Percentiles rank a stretch among this genome's conserved stretches.
Conservation (phyloP, 2,329 filamentous ascomycete species). For the Tolypocladium tundrense region DNA sequence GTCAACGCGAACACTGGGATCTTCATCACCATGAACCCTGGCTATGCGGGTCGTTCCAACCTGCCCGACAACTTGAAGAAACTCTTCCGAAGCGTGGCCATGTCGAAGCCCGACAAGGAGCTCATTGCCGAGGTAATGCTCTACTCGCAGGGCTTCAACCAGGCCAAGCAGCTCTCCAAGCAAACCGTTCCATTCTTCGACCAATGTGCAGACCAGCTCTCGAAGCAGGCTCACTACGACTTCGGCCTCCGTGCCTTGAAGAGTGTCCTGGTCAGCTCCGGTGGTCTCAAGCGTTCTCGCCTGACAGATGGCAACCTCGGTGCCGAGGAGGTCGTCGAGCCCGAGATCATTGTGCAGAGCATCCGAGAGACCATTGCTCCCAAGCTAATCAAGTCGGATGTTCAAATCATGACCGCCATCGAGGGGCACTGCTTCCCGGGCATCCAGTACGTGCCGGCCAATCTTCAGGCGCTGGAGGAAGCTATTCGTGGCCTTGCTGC, state of each 20-base stretch:
- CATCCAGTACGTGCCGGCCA: constrained; percentile 84
- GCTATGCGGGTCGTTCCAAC: constrained; percentile 96
- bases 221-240: constrained; percentile 97
- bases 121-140: constrained; percentile 99
- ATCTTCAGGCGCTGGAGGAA: constrained; percentile 66
- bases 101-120: constrained; percentile 99
- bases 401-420: constrained; percentile 75
- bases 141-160: constrained; percentile 97
- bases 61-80: constrained; percentile 99
- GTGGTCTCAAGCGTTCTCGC: constrained; percentile 82
- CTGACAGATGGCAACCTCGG: constrained; percentile 49
- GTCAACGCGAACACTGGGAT: constrained; percentile 94
- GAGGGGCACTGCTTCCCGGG: constrained; percentile 84
- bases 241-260: constrained; percentile 96
- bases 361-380: constrained; percentile 96
- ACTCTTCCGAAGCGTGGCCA: constrained; percentile 95
- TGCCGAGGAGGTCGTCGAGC: constrained; percentile 69
- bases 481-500: constrained; percentile 75
- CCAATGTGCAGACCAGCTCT: constrained; percentile 67
- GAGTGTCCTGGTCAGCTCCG: constrained; percentile 96
- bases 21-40: constrained; percentile 99
- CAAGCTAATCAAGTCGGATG: constrained; percentile 88
- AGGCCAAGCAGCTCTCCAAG: constrained; percentile 86
- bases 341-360: constrained; percentile 97
- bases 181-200: constrained; percentile 99